Percentiles rank a stretch among this genome's conserved stretches.
These are phyloP conservation scores for Penicillium herquei DNA, from an alignment of 495 filamentous ascomycete genomes.

Conservation along the genomic window DNA sequence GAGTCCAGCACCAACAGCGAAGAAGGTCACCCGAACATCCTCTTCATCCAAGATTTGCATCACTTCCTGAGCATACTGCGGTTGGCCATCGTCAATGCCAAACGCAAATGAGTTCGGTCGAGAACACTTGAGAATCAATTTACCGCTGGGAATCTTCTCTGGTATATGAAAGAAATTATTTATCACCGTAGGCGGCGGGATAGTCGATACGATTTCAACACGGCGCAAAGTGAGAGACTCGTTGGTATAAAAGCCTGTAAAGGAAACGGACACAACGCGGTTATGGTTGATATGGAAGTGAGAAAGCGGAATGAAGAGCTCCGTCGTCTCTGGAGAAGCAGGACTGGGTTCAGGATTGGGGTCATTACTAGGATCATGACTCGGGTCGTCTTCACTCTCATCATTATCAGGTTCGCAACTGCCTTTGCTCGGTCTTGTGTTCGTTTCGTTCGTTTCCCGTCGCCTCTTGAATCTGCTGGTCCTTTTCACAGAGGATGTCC, in stretches of 20 bases:
- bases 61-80: conserved; percentile 58
- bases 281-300: conserved; percentile 68
- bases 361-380: not conserved
- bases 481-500: not conserved
- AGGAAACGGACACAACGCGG: conserved; percentile 60
- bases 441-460: not conserved
- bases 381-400: not conserved
- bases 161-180: conserved; percentile 49
- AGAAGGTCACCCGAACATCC: conserved; percentile 70
- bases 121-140: conserved; percentile 62
- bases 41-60: conserved; percentile 64
- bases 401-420: not conserved
- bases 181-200: conserved; percentile 35
- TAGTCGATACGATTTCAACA: conserved; percentile 61
- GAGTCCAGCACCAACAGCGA: conserved; percentile 69
- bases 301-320: conserved; percentile 72
- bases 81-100: conserved; percentile 77
- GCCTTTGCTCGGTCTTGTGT: not conserved
- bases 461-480: no score
- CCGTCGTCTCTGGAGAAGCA: conserved; percentile 22
- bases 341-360: conserved; percentile 2
- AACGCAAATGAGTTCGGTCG: conserved; percentile 75
- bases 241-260: conserved; percentile 65
- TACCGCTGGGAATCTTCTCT: conserved; percentile 60
- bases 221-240: conserved; percentile 53